Evolutionary conservation across 176 grass and related monocot species (phyloP), one percentile per base, ranked within the genome.

Genomic region (Oryza glumipatula): DNA sequence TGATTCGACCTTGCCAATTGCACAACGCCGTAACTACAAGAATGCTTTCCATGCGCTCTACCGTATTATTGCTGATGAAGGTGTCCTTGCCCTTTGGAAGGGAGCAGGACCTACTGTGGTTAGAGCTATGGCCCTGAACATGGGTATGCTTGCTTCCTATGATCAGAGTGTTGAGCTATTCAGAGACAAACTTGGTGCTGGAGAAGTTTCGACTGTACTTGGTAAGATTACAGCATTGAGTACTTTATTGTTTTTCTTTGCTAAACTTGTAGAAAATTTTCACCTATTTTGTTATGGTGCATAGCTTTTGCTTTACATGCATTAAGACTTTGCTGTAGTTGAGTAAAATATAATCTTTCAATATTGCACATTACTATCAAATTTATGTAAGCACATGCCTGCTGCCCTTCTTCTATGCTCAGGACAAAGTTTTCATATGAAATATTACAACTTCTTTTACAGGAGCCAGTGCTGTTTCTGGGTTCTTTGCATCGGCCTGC

Each of bases 141-240:
- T 99, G 94, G 96, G 96, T 52, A 99, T 99, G 96, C 96, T 99
- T 92, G 93, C 96, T 70, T 96, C 91, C 36, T 99, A 99, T 87
- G 94, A 99, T 78, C 93, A 99, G 82, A 96, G 91, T 86, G 91
- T 96, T 13, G 94, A 99, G 83, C 86, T 99, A 35, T 96, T 99
- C 65, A 92, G 96, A 72, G 96, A 96, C 87, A 94, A 91, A 64
- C 68, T 99, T 83, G 96, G 89, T 1, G 84, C 91, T 69, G 93
- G 96, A 77, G 93, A 99, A 89, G 11, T 96, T 85, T 76, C 84
- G 16, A 96, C 94, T 82, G 96, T 99, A 2, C 0, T 99, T 73
- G 96, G 96, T 99, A 92, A 90, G 91, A 73, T 81, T 65, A 19
- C 61, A 80, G 16, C 64, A 14, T 35, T 33, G 46, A 2, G 36